Evolutionary conservation across 208 protist genomes (phyloP).

Genomic region (Crithidia sp.): DNA sequence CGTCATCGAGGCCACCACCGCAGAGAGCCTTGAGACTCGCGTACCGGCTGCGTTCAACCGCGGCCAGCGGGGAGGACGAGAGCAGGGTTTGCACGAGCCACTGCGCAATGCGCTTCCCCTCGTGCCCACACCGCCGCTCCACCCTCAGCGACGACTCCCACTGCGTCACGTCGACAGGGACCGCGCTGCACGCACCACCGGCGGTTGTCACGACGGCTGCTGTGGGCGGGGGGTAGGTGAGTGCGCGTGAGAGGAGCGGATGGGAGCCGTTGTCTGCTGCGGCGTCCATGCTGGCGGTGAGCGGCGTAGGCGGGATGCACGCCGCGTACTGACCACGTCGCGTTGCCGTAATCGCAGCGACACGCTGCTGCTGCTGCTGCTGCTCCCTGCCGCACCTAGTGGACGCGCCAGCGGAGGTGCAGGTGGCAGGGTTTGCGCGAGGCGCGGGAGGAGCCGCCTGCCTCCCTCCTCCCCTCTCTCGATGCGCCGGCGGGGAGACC

Average conservation of each 20-base stretch:
- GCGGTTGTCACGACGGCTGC: background rate
- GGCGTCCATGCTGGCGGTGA: too few relatives aligned
- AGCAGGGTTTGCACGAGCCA: slow-evolving; percentile 26
- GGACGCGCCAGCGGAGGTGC: slow-evolving; percentile 6
- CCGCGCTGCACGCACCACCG: background rate
- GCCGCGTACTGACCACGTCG: too few relatives aligned
- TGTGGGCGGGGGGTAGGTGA: background rate
- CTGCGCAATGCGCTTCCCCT: slow-evolving; percentile 17
- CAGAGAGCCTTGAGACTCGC: background rate
- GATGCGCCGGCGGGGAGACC: background rate
- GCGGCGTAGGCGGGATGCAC: too few relatives aligned
- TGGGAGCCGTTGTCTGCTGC: background rate
- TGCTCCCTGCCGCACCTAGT: background rate
- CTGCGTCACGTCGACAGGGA: slow-evolving; percentile 7
- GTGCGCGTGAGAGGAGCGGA: background rate
- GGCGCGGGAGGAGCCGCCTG: background rate
- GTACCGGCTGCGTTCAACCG: slow-evolving; percentile 3
- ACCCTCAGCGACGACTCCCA: slow-evolving; percentile 16
- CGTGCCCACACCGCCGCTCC: slow-evolving; percentile 19
- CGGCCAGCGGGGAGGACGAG: background rate
- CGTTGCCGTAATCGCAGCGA: too few relatives aligned
- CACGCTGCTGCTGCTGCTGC: too few relatives aligned
- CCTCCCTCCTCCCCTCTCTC: background rate
- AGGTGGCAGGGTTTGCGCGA: background rate
- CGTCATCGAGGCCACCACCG: background rate